These are phyloP conservation scores for Quercus glauca DNA, from an alignment of 306 rosid genomes.

Conservation along the genomic window DNA sequence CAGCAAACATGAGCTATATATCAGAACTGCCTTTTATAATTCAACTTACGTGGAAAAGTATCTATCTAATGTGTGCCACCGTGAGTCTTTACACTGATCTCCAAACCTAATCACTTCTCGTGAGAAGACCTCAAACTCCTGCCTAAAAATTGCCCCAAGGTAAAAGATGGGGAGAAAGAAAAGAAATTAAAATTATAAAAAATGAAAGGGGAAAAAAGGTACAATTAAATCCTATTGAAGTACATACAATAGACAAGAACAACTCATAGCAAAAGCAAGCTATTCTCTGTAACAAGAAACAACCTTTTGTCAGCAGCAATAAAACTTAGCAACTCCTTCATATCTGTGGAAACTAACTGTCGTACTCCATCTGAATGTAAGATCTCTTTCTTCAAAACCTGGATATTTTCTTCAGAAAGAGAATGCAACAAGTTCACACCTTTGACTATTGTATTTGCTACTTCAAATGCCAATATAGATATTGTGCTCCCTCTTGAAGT, in stretches of 20 bases:
- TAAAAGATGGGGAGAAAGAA: conserved; percentile 4
- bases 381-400: conserved; percentile 62
- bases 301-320: conserved; percentile 96
- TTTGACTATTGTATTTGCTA: conserved; percentile 86
- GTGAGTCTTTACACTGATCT: conserved; percentile 83
- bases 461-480: conserved; percentile 90
- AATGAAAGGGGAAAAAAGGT: neutral
- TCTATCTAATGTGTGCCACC: conserved; percentile 80
- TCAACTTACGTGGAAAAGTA: conserved; percentile 59
- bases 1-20: neutral
- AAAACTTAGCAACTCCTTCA: conserved; percentile 60
- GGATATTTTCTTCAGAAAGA: conserved; percentile 70
- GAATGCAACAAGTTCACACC: conserved; percentile 66
- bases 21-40: conserved; percentile 7
- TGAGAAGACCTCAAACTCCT: conserved; percentile 61
- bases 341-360: conserved; percentile 62
- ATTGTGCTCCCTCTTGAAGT: conserved; percentile 57
- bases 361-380: conserved; percentile 65
- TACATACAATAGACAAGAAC: neutral
- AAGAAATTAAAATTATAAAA: neutral
- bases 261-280: conserved; percentile 17
- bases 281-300: conserved; percentile 23
- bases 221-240: neutral
- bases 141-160: conserved; percentile 45
- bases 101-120: conserved; percentile 89